Evolutionary conservation across 2,329 filamentous ascomycete genomes (phyloP), one percentile per base, ranked within the genome.

Genomic region (Pseudofabraea citricarpa): DNA sequence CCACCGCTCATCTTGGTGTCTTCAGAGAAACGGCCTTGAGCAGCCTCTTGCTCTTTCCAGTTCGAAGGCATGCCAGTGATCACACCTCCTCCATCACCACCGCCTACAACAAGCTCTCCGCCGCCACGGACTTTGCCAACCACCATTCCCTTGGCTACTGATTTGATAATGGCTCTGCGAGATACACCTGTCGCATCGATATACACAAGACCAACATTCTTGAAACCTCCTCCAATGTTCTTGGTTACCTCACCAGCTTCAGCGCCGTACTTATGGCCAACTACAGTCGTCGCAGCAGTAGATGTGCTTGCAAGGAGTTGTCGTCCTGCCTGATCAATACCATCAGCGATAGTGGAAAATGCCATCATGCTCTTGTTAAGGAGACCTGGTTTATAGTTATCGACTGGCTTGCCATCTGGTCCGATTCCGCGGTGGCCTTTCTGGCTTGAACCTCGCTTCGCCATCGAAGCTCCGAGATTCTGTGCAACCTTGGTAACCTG

Each of bases 351-450:
- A 0, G 93, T 98, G 29, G 86, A 89, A 64, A 97, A 97, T 0
- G 93, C 93, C 71, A 98, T 97, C 70, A 98, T 72, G 50, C 84
- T 90, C 74, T 95, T 96, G 70, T 98, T 98, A 53, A 98, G 69
- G 22, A 98, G 69, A 5, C 93, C 91, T 0, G 93, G 91, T 67
- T 95, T 95, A 68, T 93, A 94, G 15, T 70, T 67, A 15, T 70
- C 62, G 29, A 72, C 65, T 3, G 54, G 51, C 21, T 81, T 81
- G 26, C 87, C 87, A 48, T 90, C 79, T 46, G 82, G 78, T 46
- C 87, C 87, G 46, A 75, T 77, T 1, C 83, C 82, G 56, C 76
- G 79, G 12, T 67, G 64, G 16, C 75, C 76, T 41, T 73, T 74
- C 52, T 73, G 74, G 54, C 67, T 75, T 47, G 63, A 69, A 15